Base-by-base conservation (phyloP, 2,329 filamentous ascomycete species). In the Harringtonia lauricola region DNA sequence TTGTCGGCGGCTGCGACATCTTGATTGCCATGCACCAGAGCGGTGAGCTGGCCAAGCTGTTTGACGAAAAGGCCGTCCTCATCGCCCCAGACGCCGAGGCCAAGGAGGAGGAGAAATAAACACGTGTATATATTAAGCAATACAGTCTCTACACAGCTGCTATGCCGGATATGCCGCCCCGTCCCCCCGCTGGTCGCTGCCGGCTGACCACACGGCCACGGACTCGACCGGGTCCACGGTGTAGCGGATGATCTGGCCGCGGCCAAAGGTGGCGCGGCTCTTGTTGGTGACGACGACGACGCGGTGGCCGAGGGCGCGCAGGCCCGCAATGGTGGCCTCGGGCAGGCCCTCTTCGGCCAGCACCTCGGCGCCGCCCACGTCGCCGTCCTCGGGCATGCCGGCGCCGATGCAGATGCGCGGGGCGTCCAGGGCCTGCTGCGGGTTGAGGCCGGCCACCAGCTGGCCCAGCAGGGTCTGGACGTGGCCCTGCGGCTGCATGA, bases 401-500 rank as follows among this genome's bases (percentile, higher is more conserved):
- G 84, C 79, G 1, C 83, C 83, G 47, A 96, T 86, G 55, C 88
- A 95, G 51, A 96, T 74, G n/a, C 92, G 72, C 15, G 92, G 90
- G 4, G 90, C 83, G 57, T 98, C 92, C 0, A 96, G 72, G 3
- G 90, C 88, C 47, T 86, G 79, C 63, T 98, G 92, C 1, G 89
- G 88, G 49, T 81, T 83, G 42, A 87, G 70, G 2, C 80, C 79
- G 54, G 89, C 94, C 0, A 88, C 77, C 1, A 94, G 64, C 74
- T 94, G 89, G 52, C 94, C 94, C 2, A 96, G 70, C 10, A 98
- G 65, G 1, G 95, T 88, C 62, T 96, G 92, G 0, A 96, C 81
- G 48, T 96, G 92, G 19, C 90, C 92, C 63, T 96, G 92, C 0
- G 92, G 92, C 65, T 98, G 92, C 85, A 96, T 96, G 64, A 94